Percentiles rank a stretch among this genome's conserved stretches.
These are phyloP conservation scores for Friedmanniomyces simplex DNA, from an alignment of 495 filamentous ascomycete species.

Conservation along the genomic window DNA sequence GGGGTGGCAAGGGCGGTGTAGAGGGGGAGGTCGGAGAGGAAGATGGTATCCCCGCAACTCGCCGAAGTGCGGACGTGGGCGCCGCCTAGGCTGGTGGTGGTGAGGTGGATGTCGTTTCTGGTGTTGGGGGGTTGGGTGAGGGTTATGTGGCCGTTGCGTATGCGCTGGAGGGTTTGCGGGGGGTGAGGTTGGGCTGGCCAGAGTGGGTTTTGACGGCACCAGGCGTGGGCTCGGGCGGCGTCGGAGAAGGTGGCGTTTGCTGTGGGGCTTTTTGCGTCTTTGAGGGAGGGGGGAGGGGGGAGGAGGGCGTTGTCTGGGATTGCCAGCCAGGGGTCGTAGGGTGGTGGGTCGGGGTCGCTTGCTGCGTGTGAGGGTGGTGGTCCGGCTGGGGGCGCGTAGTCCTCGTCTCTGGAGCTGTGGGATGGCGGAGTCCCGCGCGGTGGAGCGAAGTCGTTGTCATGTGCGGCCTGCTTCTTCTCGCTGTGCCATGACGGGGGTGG, in stretches of 20 bases:
- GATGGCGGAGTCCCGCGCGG: conserved; percentile 13
- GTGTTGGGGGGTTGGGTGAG: conserved; percentile 41
- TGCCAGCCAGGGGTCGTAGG: conserved; percentile 69
- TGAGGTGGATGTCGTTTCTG: conserved; percentile 34
- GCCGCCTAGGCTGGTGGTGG: conserved; percentile 37
- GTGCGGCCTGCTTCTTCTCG: conserved; percentile 10
- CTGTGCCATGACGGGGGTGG: conserved; percentile 22
- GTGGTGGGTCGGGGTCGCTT: conserved; percentile 30
- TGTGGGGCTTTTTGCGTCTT: conserved; percentile 54
- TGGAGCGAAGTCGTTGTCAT: conserved; percentile 11
- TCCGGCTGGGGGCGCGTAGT: conserved; percentile 21
- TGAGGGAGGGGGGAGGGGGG: conserved; percentile 68
- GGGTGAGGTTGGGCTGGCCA: conserved; percentile 40
- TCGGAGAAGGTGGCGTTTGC: conserved; percentile 64
- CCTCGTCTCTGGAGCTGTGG: not conserved
- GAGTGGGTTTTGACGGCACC: conserved; percentile 57
- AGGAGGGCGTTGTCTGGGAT: conserved; percentile 72
- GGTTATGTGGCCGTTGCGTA: conserved; percentile 36
- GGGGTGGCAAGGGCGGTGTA: conserved; percentile 57
- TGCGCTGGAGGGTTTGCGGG: conserved; percentile 35
- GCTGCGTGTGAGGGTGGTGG: conserved; percentile 20
- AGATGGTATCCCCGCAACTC: conserved; percentile 38
- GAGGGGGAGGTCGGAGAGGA: conserved; percentile 62
- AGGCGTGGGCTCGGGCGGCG: conserved; percentile 61
- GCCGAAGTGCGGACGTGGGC: conserved; percentile 28